A percentile compares a stretch with the other conserved stretches of the same genome.
phyloP scores from a whole-genome alignment of 1,139 yeast species.

The Candida glucosophila region DNA sequence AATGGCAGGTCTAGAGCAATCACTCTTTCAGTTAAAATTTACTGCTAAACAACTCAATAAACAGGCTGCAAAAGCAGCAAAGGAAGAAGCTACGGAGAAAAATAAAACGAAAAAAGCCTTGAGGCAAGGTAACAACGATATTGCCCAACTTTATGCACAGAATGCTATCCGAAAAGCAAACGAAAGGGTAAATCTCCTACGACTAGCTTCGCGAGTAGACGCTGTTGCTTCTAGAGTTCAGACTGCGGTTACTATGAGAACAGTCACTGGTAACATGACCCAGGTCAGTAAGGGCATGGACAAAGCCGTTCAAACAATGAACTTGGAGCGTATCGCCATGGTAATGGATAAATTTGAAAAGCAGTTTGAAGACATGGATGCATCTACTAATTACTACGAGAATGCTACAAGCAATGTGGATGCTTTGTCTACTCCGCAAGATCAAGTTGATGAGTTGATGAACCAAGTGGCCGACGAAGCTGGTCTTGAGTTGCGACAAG shows the following conservation, averaged over 20 bases:
- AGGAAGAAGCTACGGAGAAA: slow-evolving; percentile 82
- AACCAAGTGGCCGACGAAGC: slow-evolving; percentile 97
- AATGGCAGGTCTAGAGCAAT: slow-evolving; percentile 43
- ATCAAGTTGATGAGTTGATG: slow-evolving; percentile 87
- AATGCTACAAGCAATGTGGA: slow-evolving; percentile 81
- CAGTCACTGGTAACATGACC: slow-evolving; percentile 90
- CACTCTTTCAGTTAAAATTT: slow-evolving; percentile 50
- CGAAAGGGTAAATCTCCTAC: slow-evolving; percentile 73
- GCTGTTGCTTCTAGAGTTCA: slow-evolving; percentile 95
- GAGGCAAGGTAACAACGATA: slow-evolving; percentile 80
- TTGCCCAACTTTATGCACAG: slow-evolving; percentile 90
- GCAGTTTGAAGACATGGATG: slow-evolving; percentile 94
- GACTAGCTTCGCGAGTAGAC: slow-evolving; percentile 85
- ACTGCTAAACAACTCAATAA: slow-evolving; percentile 89
- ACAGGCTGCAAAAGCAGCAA: slow-evolving; percentile 85
- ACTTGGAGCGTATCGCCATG: slow-evolving; percentile 80
- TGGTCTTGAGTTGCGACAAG: slow-evolving; percentile 86
- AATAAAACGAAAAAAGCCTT: slow-evolving; percentile 86
- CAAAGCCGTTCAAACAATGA: slow-evolving; percentile 91
- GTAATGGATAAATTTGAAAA: slow-evolving; percentile 96
- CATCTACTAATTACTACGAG: slow-evolving; percentile 88
- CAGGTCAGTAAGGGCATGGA: slow-evolving; percentile 95
- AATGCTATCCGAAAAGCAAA: slow-evolving; percentile 90
- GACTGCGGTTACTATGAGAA: slow-evolving; percentile 95
- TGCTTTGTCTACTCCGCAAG: slow-evolving; percentile 88